Evolutionary conservation across 2,329 filamentous ascomycete species (phyloP).

Genomic region (Colletotrichum abscissum): DNA sequence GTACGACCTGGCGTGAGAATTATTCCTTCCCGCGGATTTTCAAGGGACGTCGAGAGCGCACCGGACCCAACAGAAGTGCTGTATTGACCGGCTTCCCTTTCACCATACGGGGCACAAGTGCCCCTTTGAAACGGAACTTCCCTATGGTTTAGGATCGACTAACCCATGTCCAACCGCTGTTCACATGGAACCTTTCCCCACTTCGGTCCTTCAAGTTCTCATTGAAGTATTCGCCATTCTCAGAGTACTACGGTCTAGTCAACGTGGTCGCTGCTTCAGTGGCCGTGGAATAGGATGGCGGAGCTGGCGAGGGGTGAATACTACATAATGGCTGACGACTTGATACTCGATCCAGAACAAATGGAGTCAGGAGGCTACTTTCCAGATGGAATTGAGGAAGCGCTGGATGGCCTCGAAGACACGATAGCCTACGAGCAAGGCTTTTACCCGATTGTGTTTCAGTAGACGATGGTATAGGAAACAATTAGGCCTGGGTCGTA

Average conservation of each 20-base stretch:
- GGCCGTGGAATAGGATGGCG: neutral
- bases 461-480: neutral
- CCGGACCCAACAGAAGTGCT: too few relatives aligned
- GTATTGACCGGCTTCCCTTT: too few relatives aligned
- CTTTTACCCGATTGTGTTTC: neutral
- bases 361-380: conserved; percentile 18
- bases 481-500: neutral
- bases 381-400: conserved; percentile 6
- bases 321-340: conserved; percentile 7
- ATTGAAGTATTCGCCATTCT: neutral
- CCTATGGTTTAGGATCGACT: too few relatives aligned
- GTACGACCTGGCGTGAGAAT: too few relatives aligned
- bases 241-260: neutral
- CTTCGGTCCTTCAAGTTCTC: too few relatives aligned
- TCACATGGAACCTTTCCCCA: too few relatives aligned
- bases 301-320: conserved; percentile 1
- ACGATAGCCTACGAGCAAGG: conserved; percentile 17
- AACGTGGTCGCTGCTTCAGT: neutral
- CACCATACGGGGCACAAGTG: too few relatives aligned
- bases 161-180: too few relatives aligned
- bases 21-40: too few relatives aligned
- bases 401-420: conserved; percentile 14
- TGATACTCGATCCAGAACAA: neutral
- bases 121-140: too few relatives aligned
- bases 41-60: too few relatives aligned